These are phyloP conservation scores for Candolleomyces efflorescens DNA, from an alignment of 768 basidiomycete species.

Conservation along the genomic window DNA sequence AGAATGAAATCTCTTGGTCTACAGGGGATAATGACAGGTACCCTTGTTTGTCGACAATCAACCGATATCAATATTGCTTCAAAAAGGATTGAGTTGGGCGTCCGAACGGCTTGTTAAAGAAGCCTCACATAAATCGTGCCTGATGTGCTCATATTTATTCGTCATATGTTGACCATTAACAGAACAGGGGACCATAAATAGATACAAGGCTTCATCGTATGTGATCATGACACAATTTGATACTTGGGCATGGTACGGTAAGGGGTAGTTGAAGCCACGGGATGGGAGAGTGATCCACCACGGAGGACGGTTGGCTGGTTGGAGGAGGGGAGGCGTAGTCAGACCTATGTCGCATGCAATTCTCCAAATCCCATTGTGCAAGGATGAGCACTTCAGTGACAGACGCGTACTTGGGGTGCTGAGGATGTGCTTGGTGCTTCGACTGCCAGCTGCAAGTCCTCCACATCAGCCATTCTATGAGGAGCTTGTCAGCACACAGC, in stretches of 20 bases:
- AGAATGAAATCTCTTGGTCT: too few relatives aligned
- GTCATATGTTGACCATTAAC: too few relatives aligned
- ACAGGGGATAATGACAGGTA: too few relatives aligned
- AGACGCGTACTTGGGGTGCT: slow-evolving; percentile 4
- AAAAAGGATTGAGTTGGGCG: too few relatives aligned
- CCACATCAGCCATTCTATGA: slow-evolving; percentile 1
- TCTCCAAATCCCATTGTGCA: neutral
- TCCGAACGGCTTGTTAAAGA: too few relatives aligned
- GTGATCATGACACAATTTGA: neutral
- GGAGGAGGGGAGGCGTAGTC: neutral
- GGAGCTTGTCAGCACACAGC: slow-evolving; percentile 3
- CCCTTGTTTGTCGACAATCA: too few relatives aligned
- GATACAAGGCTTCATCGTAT: slow-evolving; percentile 1
- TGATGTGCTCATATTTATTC: too few relatives aligned
- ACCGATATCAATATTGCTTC: too few relatives aligned
- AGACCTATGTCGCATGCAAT: neutral
- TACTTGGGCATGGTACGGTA: neutral
- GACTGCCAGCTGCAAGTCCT: slow-evolving; percentile 4
- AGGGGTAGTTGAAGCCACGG: neutral
- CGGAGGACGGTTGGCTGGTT: neutral
- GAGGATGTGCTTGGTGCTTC: slow-evolving; percentile 1
- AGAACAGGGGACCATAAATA: too few relatives aligned
- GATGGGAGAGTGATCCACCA: neutral
- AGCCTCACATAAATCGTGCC: too few relatives aligned
- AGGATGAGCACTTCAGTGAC: neutral